phyloP scores from a whole-genome alignment of 2,329 filamentous ascomycete species.

The Thermochaetoides dissita region DNA sequence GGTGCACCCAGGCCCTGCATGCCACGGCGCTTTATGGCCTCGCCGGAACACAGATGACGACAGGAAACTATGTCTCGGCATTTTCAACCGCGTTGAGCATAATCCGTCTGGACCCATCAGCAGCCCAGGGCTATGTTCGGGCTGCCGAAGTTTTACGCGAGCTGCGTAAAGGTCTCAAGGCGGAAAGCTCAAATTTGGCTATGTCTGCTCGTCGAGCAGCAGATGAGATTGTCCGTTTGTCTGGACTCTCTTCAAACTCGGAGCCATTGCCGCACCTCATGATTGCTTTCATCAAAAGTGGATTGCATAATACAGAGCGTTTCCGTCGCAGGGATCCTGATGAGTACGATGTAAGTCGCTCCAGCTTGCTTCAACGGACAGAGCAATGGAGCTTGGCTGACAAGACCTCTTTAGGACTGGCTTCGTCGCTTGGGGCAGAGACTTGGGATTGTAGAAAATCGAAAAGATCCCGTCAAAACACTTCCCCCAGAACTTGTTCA shows the following conservation, averaged over 20 bases:
- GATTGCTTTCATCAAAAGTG: conserved; percentile 5
- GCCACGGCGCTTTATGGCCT: conserved; percentile 10
- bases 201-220: background rate
- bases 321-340: background rate
- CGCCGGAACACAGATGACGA: conserved; percentile 9
- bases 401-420: conserved; percentile 4
- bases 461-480: conserved; percentile 10
- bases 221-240: no score
- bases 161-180: background rate
- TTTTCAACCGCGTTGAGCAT: conserved; percentile 12
- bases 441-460: conserved; percentile 5
- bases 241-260: no score
- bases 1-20: conserved; percentile 8
- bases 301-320: conserved; percentile 4
- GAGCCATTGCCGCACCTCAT: no score
- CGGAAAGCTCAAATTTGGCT: background rate
- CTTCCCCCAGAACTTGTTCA: conserved; percentile 13
- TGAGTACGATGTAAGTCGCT: conserved; percentile 6
- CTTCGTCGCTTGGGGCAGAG: conserved; percentile 11
- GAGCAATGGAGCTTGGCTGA: background rate
- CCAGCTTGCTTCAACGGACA: no score
- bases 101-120: conserved; percentile 10
- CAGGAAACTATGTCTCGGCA: conserved; percentile 8
- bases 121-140: conserved; percentile 14
- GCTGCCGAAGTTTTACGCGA: conserved; percentile 9